phyloP scores from a whole-genome alignment of 495 filamentous ascomycete species.

The Aspergillus sclerotiicarbonarius region DNA sequence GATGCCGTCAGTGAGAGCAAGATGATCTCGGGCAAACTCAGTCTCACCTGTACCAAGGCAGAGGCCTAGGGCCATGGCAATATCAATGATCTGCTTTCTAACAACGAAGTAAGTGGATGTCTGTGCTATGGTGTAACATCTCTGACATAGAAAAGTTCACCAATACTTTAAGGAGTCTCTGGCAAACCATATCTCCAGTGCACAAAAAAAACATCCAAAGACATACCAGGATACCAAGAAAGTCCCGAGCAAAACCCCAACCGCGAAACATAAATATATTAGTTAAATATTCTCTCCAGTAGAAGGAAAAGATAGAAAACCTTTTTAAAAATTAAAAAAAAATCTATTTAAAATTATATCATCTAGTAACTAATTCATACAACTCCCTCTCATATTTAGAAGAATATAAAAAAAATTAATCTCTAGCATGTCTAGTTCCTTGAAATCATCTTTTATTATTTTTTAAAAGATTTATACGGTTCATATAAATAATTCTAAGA shows the following conservation, averaged over 20 bases:
- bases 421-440: not conserved
- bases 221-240: not conserved
- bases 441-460: not conserved
- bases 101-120: not conserved
- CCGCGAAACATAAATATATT: not conserved
- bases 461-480: not conserved
- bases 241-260: not conserved
- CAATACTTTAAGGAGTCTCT: not conserved
- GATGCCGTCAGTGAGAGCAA: too few species aligned
- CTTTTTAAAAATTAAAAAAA: not conserved
- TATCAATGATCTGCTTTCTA: not conserved
- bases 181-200: not conserved
- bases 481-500: not conserved
- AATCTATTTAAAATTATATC: not conserved
- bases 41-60: not conserved
- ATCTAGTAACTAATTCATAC: not conserved
- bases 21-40: constrained; percentile 2
- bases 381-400: not conserved
- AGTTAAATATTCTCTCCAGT: not conserved
- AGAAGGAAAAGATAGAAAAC: not conserved
- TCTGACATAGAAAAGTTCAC: not conserved
- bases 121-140: not conserved
- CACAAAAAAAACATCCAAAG: not conserved
- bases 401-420: not conserved
- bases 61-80: not conserved